phyloP scores from a whole-genome alignment of 2,329 filamentous ascomycete species.

The Zymoseptoria ardabiliae region DNA sequence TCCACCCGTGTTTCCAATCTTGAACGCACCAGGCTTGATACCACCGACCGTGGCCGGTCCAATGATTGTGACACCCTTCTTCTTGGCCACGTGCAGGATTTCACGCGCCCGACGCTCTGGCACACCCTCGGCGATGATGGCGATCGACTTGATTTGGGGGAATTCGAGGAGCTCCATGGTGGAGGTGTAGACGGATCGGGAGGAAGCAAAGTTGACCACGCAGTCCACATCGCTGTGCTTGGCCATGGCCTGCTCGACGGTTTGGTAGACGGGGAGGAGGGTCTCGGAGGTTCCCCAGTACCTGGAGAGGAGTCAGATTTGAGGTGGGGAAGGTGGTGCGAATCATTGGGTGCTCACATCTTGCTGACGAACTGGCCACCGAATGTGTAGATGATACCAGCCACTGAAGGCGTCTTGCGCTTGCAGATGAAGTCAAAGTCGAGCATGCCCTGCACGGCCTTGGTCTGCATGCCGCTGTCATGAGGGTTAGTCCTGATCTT shows the following conservation, averaged over 20 bases:
- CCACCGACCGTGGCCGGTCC: constrained; percentile 97
- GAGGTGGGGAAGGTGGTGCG: constrained; percentile 5
- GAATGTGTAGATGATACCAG: constrained; percentile 99
- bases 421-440: constrained; percentile 99
- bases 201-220: constrained; percentile 99
- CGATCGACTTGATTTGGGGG: constrained; percentile 96
- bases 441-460: constrained; percentile 60
- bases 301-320: constrained; percentile 28
- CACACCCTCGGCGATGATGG: constrained; percentile 98
- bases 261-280: constrained; percentile 95
- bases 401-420: constrained; percentile 89
- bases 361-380: constrained; percentile 99
- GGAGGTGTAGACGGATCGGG: constrained; percentile 95
- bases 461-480: constrained; percentile 79
- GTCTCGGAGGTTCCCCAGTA: constrained; percentile 99
- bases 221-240: constrained; percentile 98
- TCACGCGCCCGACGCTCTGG: constrained; percentile 97
- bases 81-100: constrained; percentile 90
- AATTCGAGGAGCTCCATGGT: constrained; percentile 97
- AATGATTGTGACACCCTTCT: constrained; percentile 99
- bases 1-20: constrained; percentile 99
- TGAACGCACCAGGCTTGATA: constrained; percentile 98
- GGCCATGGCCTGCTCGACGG: constrained; percentile 80
- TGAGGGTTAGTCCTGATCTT: constrained; percentile 23
- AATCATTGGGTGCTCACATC: constrained; percentile 53